phyloP scores from a whole-genome alignment of 2,329 filamentous ascomycete genomes.

The Sclerotiophoma versabilis region DNA sequence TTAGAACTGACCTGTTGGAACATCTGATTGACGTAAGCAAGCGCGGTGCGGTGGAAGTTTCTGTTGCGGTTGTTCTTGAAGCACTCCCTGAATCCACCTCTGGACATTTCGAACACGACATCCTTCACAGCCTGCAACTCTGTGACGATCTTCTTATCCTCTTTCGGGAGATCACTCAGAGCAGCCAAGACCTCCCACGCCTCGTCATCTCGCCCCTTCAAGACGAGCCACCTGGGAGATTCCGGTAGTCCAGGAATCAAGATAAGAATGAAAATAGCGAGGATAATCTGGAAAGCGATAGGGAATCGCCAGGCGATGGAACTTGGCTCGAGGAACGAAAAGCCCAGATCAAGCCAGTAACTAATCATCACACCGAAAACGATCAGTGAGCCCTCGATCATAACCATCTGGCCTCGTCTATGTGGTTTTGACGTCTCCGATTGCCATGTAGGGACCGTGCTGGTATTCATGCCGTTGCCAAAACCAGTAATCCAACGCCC shows the following conservation, averaged over 20 bases:
- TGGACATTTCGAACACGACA: constrained; percentile 47
- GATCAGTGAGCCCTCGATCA: constrained; percentile 57
- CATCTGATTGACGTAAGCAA: constrained; percentile 55
- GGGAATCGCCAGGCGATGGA: constrained; percentile 57
- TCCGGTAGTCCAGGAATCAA: constrained; percentile 52
- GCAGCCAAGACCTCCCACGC: constrained; percentile 47
- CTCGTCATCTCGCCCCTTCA: constrained; percentile 59
- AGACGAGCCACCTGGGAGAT: constrained; percentile 59
- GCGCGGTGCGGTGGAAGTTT: constrained; percentile 53
- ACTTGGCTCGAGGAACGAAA: constrained; percentile 58
- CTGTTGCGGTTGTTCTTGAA: constrained; percentile 62
- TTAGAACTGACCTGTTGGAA: constrained; percentile 51
- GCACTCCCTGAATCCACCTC: constrained; percentile 62
- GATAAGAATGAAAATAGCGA: constrained; percentile 64
- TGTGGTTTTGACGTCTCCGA: constrained; percentile 57
- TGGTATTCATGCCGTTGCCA: constrained; percentile 49
- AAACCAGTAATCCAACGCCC: constrained; percentile 60
- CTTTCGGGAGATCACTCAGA: constrained; percentile 48
- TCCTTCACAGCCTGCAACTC: constrained; percentile 49
- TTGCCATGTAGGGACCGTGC: constrained; percentile 55
- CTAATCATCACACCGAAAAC: constrained; percentile 54
- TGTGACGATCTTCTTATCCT: constrained; percentile 48
- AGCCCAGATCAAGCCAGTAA: constrained; percentile 53
- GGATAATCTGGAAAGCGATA: constrained; percentile 63
- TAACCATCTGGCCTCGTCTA: constrained; percentile 55